Evolutionary conservation across 106 monocot genomes (phyloP), one percentile per base, ranked within the genome.

Genomic region (Chionographis japonica): DNA sequence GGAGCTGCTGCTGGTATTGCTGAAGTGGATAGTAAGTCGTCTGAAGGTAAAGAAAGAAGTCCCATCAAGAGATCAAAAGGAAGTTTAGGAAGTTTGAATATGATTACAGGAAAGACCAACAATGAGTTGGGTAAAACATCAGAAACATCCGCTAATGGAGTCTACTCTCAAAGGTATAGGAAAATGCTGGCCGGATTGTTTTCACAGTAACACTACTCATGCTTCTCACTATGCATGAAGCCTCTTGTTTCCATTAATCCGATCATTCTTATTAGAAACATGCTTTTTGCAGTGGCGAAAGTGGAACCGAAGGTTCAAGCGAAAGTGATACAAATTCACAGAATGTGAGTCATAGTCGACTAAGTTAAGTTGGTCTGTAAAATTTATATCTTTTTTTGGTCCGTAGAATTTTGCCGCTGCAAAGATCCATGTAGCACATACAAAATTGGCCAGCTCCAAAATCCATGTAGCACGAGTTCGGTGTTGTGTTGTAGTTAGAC

Each of bases 271-370:
- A 50, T 67, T 12, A 14, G 27, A 42, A 35, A 52, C 50, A 3
- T n/a, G 7, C 1, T 60, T 63, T n/a, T 42, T 85, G 63, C 76
- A 89, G 89, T 70, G 89, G 86, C 16, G 93, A 94, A 54, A 97
- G 92, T 79, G 89, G 76, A 78, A 97, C 84, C 75, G 95, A 92
- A 76, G 89, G 75, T 68, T 92, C 92, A 68, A 92, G 86, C 62
- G 92, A 87, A 78, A 97, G 95, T 83, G 95, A 97, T 78, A 73
- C 78, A 35, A 86, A 95, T 75, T 91, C 95, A 67, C 89, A 95
- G 59, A 95, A 88, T 79, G 95, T 92, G 66, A 88, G 90, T 18
- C n/a, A 4, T 19, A 17, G 4, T 40, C 42, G 51, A 52, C 3
- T 63, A 46, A 11, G 8, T 40, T 49, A 41, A 36, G 15, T 55